Evolutionary conservation across 306 rosid species (phyloP).

Genomic region (Cajanus cajan): DNA sequence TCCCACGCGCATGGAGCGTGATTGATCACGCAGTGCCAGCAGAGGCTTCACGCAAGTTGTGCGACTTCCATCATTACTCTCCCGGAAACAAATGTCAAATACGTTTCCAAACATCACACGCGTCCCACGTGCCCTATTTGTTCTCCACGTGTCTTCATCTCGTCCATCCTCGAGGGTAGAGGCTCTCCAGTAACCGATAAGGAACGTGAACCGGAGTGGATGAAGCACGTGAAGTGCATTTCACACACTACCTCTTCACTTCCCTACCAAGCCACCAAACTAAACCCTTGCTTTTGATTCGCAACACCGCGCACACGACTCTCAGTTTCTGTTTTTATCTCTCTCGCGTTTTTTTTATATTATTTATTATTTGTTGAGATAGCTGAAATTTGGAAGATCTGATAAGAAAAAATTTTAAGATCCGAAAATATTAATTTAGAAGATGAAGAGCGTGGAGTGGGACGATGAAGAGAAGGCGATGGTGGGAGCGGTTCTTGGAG

Average conservation of each 20-base stretch:
- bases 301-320: too few relatives aligned
- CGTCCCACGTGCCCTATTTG: slow-evolving; percentile 31
- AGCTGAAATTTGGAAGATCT: too few relatives aligned
- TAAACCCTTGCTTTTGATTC: too few relatives aligned
- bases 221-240: slow-evolving; percentile 44
- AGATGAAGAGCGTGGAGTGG: slow-evolving; percentile 55
- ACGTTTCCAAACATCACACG: slow-evolving; percentile 27
- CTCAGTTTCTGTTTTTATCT: too few relatives aligned
- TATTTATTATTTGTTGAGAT: too few relatives aligned
- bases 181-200: background rate
- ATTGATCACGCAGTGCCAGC: slow-evolving; percentile 3
- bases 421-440: too few relatives aligned
- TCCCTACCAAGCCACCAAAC: too few relatives aligned
- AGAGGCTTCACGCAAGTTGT: slow-evolving; percentile 33
- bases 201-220: background rate
- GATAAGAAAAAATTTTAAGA: too few relatives aligned
- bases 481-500: slow-evolving; percentile 70
- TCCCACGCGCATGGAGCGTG: background rate
- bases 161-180: background rate
- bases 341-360: too few relatives aligned
- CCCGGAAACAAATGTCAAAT: slow-evolving; percentile 24
- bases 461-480: slow-evolving; percentile 67
- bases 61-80: slow-evolving; percentile 22
- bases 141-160: slow-evolving; percentile 18
- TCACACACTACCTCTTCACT: too few relatives aligned